A percentile compares a stretch with the other conserved stretches of the same genome.
These are phyloP conservation scores for Schrenkiella parvula DNA, from an alignment of 345 rosid species.

Conservation along the genomic window DNA sequence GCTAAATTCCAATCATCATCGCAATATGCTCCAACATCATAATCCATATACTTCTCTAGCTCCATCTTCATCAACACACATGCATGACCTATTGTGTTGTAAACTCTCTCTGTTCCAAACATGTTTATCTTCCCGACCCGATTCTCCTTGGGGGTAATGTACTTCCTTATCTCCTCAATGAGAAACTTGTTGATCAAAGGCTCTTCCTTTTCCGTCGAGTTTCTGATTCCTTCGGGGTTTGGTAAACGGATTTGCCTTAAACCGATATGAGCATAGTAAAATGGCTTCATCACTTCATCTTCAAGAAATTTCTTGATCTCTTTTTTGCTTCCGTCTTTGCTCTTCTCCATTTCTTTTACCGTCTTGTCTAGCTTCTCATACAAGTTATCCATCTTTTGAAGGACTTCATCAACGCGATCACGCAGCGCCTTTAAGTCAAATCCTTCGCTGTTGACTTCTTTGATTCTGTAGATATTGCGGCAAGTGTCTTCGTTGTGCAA, in stretches of 20 bases:
- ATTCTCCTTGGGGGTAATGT: constrained; percentile 64
- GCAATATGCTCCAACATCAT: constrained; percentile 79
- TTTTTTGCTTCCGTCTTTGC: constrained; percentile 40
- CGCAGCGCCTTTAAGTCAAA: constrained; percentile 44
- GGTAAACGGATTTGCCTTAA: constrained; percentile 72
- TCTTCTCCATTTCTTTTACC: constrained; percentile 60
- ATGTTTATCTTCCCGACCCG: constrained; percentile 59
- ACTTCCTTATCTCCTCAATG: constrained; percentile 70
- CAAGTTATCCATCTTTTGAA: constrained; percentile 47
- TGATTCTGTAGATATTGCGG: constrained; percentile 45
- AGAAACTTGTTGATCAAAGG: constrained; percentile 73
- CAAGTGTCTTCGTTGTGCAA: constrained; percentile 65
- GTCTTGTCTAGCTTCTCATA: constrained; percentile 61
- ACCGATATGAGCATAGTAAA: constrained; percentile 56
- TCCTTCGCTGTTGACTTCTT: constrained; percentile 38
- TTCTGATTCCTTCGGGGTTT: constrained; percentile 39
- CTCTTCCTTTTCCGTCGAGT: constrained; percentile 45
- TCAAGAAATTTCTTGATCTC: constrained; percentile 61
- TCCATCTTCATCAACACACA: constrained; percentile 70
- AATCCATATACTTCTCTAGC: constrained; percentile 79
- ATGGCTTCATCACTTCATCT: constrained; percentile 69
- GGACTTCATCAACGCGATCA: constrained; percentile 51
- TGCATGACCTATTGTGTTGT: constrained; percentile 74
- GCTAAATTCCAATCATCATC: constrained; percentile 80
- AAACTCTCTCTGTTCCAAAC: constrained; percentile 62